Percentiles rank a stretch among this genome's conserved stretches.
phyloP scores from a whole-genome alignment of 495 filamentous ascomycete genomes.

The Xylaria bambusicola region DNA sequence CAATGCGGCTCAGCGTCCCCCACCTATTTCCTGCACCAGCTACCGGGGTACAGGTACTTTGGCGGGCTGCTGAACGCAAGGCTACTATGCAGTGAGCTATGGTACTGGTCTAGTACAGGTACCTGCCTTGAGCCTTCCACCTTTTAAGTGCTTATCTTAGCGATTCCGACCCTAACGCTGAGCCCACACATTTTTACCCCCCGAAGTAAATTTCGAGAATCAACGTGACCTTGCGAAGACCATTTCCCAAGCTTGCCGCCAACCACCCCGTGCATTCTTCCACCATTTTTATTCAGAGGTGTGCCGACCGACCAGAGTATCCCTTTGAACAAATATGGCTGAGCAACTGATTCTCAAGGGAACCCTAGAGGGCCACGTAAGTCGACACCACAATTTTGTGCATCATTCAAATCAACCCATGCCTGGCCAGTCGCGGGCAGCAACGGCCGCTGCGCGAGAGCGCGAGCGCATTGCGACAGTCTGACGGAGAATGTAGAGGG shows the following conservation, averaged over 20 bases:
- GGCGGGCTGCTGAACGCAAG: not conserved
- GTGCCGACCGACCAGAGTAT: slow-evolving; percentile 31
- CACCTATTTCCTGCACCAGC: too few relatives aligned
- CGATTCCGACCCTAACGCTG: slow-evolving; percentile 23
- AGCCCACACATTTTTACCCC: slow-evolving; percentile 24
- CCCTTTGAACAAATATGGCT: slow-evolving; percentile 63
- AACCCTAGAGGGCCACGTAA: slow-evolving; percentile 92
- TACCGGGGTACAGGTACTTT: slow-evolving; percentile 1
- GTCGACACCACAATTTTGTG: slow-evolving; percentile 21
- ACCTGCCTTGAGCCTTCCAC: not conserved
- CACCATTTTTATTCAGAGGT: slow-evolving; percentile 22
- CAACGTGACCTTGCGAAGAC: slow-evolving; percentile 7
- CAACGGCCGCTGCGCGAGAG: not conserved
- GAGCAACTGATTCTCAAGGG: slow-evolving; percentile 97
- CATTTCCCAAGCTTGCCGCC: slow-evolving; percentile 23
- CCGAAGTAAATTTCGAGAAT: slow-evolving; percentile 26
- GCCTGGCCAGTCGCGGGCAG: not conserved
- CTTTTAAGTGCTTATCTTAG: slow-evolving; percentile 18
- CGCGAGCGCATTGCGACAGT: slow-evolving; percentile 8
- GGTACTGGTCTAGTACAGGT: not conserved
- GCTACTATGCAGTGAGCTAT: not conserved
- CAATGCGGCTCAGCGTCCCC: slow-evolving; percentile 21
- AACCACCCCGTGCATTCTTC: slow-evolving; percentile 20
- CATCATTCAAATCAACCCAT: not conserved
- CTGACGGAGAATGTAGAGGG: not conserved